A percentile compares a stretch with the other conserved stretches of the same genome.
phyloP scores from a whole-genome alignment of 2,329 filamentous ascomycete genomes.

The Corynespora cassiicola region DNA sequence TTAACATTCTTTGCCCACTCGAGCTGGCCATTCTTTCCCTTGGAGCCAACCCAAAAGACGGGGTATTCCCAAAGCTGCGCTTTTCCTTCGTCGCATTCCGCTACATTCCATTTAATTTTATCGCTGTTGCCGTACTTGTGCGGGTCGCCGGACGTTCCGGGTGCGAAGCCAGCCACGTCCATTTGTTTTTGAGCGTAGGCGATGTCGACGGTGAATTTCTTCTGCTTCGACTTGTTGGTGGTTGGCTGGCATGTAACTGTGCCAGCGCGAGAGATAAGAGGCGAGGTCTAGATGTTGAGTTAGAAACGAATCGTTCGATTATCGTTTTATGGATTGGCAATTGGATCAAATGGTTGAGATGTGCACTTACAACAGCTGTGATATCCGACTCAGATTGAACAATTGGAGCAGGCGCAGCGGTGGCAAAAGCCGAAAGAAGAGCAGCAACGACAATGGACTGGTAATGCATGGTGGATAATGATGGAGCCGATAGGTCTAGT shows the following conservation, averaged over 20 bases:
- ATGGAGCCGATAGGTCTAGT: no score
- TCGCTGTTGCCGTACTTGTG: conserved; percentile 3
- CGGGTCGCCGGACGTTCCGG: conserved; percentile 1
- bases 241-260: conserved; percentile 3
- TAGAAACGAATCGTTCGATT: no score
- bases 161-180: not conserved
- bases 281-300: no score
- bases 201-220: conserved; percentile 3
- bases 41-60: conserved; percentile 2
- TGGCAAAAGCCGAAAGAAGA: no score
- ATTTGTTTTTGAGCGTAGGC: not conserved
- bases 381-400: no score
- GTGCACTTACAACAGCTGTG: no score
- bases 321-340: no score
- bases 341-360: no score
- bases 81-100: conserved; percentile 1
- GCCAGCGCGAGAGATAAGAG: conserved; percentile 1
- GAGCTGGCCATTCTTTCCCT: conserved; percentile 3
- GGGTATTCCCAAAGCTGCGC: conserved; percentile 3
- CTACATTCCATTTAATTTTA: conserved; percentile 1
- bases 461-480: no score
- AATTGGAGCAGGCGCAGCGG: no score
- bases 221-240: conserved; percentile 1
- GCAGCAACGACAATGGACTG: no score
- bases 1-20: not conserved